phyloP scores from a whole-genome alignment of 805 yeast species.

The Wilhelminamyces savonicus region DNA sequence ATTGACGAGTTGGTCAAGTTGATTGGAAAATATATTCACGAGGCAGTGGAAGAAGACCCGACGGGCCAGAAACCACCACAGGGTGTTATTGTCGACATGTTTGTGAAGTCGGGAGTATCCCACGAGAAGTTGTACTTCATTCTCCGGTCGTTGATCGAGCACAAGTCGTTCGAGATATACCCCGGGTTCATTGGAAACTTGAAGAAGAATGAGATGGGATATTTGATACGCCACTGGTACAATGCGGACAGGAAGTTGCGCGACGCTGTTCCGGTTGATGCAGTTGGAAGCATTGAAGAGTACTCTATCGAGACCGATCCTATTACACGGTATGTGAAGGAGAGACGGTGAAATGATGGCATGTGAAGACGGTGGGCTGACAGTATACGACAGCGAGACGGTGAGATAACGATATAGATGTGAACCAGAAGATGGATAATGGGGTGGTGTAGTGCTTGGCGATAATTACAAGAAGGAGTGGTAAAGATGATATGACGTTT shows the following conservation, averaged over 20 bases:
- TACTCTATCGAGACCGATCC: slow-evolving; percentile 57
- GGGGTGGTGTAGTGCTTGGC: too few species aligned
- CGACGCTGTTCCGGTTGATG: slow-evolving; percentile 45
- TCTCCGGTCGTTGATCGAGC: slow-evolving; percentile 56
- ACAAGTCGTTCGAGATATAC: slow-evolving; percentile 47
- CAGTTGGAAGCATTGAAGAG: slow-evolving; percentile 35
- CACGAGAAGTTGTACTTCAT: slow-evolving; percentile 61
- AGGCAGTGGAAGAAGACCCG: slow-evolving; percentile 27
- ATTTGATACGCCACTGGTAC: slow-evolving; percentile 65
- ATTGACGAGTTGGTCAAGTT: slow-evolving; percentile 63
- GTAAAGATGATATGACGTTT: too few species aligned
- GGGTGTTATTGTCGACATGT: slow-evolving; percentile 58
- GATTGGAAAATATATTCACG: slow-evolving; percentile 48
- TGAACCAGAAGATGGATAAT: too few species aligned
- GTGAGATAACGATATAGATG: too few species aligned
- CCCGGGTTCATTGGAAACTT: slow-evolving; percentile 36
- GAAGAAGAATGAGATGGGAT: slow-evolving; percentile 49
- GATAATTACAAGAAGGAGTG: too few species aligned
- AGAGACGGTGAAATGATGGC: too few species aligned
- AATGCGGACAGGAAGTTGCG: slow-evolving; percentile 55
- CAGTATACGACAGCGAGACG: too few species aligned
- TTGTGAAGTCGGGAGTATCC: slow-evolving; percentile 56
- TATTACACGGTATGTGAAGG: slow-evolving; percentile 24
- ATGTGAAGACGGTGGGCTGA: too few species aligned
- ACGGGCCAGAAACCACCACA: slow-evolving; percentile 32